phyloP scores from a whole-genome alignment of 106 monocot species.

The Dendrobium chrysotoxum region DNA sequence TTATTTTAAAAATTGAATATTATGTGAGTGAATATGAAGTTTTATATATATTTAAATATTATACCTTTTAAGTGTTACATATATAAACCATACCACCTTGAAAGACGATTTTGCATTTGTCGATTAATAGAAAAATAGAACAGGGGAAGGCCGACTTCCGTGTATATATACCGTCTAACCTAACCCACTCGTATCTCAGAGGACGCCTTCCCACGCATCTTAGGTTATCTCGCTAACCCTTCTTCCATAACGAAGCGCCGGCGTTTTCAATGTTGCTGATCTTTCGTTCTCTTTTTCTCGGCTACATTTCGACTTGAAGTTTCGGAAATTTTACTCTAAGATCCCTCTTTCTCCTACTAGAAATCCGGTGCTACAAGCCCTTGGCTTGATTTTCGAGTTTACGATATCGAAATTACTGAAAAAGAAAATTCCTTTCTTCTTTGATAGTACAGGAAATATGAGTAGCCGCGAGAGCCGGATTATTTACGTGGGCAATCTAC shows the following conservation, averaged over 20 bases:
- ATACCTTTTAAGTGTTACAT: no score
- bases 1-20: no score
- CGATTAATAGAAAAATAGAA: no score
- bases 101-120: no score
- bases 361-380: neutral
- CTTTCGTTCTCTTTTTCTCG: neutral
- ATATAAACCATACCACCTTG: no score
- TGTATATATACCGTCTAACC: no score
- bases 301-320: neutral
- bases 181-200: no score
- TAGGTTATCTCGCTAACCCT: neutral
- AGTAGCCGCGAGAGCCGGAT: constrained; percentile 31
- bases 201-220: no score
- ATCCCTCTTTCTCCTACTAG: neutral
- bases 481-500: constrained; percentile 40
- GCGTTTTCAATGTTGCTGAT: neutral
- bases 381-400: neutral
- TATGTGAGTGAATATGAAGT: no score
- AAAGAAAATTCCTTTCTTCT: neutral
- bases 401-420: neutral
- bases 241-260: neutral
- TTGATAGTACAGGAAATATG: constrained; percentile 24
- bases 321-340: neutral
- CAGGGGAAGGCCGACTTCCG: no score
- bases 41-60: no score